Percentiles rank a stretch among this genome's conserved stretches.
Conservation (phyloP, 169 alveolate genomes). For the Neospora caninum region DNA sequence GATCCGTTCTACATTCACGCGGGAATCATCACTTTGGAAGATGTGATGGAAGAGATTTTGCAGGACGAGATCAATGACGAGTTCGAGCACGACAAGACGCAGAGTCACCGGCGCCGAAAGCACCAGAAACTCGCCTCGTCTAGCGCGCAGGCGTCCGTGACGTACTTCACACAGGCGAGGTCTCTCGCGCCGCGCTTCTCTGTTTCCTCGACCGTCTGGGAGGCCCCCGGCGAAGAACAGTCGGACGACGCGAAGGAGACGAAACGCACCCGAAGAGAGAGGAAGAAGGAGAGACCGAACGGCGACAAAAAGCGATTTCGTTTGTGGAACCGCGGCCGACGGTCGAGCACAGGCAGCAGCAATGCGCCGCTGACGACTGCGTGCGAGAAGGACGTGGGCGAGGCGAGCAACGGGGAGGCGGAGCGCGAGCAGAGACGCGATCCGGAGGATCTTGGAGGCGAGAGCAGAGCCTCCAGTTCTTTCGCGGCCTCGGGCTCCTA, state of each 20-base stretch:
- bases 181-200: background rate
- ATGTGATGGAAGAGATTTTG: constrained; percentile 61
- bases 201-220: background rate
- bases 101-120: constrained; percentile 15
- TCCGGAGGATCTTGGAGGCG: too few relatives aligned
- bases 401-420: background rate
- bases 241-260: background rate
- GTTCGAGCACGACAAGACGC: constrained; percentile 40
- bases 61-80: constrained; percentile 61
- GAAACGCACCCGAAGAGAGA: background rate
- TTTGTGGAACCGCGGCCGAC: background rate
- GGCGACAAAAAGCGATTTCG: background rate
- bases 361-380: background rate
- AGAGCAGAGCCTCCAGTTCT: too few relatives aligned
- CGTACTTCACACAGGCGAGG: background rate
- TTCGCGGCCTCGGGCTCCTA: too few relatives aligned
- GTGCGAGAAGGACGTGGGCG: background rate
- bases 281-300: background rate
- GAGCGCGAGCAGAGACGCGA: too few relatives aligned
- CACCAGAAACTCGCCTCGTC: background rate
- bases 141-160: background rate
- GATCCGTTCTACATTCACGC: constrained; percentile 62
- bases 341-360: background rate
- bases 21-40: constrained; percentile 70
- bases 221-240: background rate